Base-by-base conservation (phyloP, 2,329 filamentous ascomycete species). In the Rutstroemia sydowiana region DNA sequence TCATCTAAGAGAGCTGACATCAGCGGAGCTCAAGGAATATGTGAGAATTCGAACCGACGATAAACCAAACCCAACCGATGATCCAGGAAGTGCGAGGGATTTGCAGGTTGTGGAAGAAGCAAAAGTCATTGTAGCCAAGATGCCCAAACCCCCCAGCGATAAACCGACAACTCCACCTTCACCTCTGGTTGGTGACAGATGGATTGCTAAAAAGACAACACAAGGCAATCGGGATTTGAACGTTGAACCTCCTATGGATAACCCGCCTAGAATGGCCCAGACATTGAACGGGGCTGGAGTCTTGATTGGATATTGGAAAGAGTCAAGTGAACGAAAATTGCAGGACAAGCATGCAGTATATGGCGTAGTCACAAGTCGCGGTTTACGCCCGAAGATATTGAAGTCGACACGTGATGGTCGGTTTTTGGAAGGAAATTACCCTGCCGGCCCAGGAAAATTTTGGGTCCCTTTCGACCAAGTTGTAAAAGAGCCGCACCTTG, bases 391-490 rank as follows among this genome's bases (percentile, higher is more conserved):
- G 49, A 84, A 84, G 63, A 70, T 84, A 0, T 74, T 79, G 1
- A 71, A 77, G 5, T 73, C 81, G 59, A 84, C 80, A 0, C 75
- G 79, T 3, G 79, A 83, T 59, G 81, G 81, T 2, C 74, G 77
- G 0, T 74, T 72, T 28, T 68, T 81, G 1, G 71, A 77, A 30
- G 79, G 78, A 32, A 83, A 84, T 63, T 84, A 82, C 50, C 81
- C 81, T 0, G 65, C 66, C 2, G 80, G 79, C 1, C 76, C 79
- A 1, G 81, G 81, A 11, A 79, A 76, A 1, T 63, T 84, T 1
- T 84, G 81, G 81, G 79, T 84, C 34, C 68, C 74, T 5, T 83
- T 80, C 56, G 79, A 84, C 13, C 79, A 84, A 45, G 77, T 82
- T 10, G 73, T 75, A 31, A 76, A 83, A 21, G 74, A 84, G 21